Base-by-base conservation (phyloP, 2,329 filamentous ascomycete genomes). In the Ceratocystis ficicola region DNA sequence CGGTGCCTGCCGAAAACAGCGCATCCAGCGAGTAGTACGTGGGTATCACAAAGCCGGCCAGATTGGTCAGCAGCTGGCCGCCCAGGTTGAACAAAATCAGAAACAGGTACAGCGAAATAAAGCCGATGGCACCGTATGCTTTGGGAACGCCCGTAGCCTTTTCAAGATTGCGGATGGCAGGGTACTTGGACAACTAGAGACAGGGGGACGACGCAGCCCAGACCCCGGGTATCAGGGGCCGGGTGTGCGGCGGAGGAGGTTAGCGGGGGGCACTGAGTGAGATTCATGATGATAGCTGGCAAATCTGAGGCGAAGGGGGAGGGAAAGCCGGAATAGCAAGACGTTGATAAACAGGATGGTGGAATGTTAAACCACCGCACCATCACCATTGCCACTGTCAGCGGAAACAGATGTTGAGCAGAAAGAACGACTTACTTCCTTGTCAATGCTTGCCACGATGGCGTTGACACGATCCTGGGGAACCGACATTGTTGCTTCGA, bases 41-140 rank as follows among this genome's bases (percentile, higher is more conserved):
- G 30, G 90, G 90, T 69, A 95, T 83, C 71, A 88, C 78, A 75
- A 94, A 94, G 69, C 90, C 90, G 71, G 89, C 89, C 70, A 91
- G 78, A 80, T 95, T 95, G 78, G 90, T 91, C 71, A 95, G 81
- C 73, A 94, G 87, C 78, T 92, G 89, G 72, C 90, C 89, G 70
- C 87, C 90, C 70, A 94, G 88, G 83, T 95, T 95, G 82, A 95
- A 91, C 79, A 94, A 86, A 78, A 94, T 89, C 72, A 94, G 84
- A 80, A 93, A 90, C 79, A 94, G 90, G 82, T 95, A 95, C 70
- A 92, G 83, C 63, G 86, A 86, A 68, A 77, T 86, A 67, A 90
- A 74, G 72, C 89, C 90, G 71, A 93, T 86, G 73, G 89, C 82
- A 70, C 85, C 87, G 76, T 95, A 94, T 73, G 89, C 87, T 82